Conservation (phyloP, 2,329 filamentous ascomycete species). For the Cytospora mali region DNA sequence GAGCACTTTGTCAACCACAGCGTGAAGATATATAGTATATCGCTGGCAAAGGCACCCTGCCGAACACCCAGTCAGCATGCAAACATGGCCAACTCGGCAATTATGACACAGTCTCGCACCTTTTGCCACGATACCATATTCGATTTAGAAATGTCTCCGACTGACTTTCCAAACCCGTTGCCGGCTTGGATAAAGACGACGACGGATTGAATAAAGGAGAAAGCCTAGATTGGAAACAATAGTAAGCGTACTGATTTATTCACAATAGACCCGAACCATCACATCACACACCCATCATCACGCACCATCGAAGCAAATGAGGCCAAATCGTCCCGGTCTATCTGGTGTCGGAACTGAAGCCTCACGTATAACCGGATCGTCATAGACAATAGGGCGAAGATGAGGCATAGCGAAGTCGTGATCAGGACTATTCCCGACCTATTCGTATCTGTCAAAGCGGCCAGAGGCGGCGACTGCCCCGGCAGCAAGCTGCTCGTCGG, state of each 20-base stretch:
- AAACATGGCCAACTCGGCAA: background rate
- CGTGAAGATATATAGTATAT: slow-evolving; percentile 46
- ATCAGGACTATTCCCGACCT: slow-evolving; percentile 46
- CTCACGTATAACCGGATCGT: slow-evolving; percentile 44
- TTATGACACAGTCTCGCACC: slow-evolving; percentile 33
- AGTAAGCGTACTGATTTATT: background rate
- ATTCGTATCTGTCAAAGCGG: slow-evolving; percentile 40
- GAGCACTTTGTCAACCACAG: slow-evolving; percentile 48
- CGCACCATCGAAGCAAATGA: slow-evolving; percentile 36
- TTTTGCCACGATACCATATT: slow-evolving; percentile 38
- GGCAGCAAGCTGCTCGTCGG: background rate
- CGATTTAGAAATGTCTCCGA: slow-evolving; percentile 30
- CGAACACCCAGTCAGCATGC: background rate
- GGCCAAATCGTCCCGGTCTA: slow-evolving; percentile 41
- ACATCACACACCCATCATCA: background rate
- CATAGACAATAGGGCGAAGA: slow-evolving; percentile 43
- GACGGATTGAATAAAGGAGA: slow-evolving; percentile 41
- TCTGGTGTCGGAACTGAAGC: slow-evolving; percentile 35
- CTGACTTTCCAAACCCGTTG: slow-evolving; percentile 44
- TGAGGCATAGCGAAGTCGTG: slow-evolving; percentile 41
- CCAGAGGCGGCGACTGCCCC: slow-evolving; percentile 38
- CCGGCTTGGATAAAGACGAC: slow-evolving; percentile 42
- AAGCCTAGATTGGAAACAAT: slow-evolving; percentile 31
- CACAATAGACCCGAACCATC: background rate
- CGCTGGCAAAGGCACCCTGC: slow-evolving; percentile 42